Percentiles rank a stretch among this genome's conserved stretches.
Conservation (phyloP, 2,329 filamentous ascomycete species). For the Fusarium oxysporum region DNA sequence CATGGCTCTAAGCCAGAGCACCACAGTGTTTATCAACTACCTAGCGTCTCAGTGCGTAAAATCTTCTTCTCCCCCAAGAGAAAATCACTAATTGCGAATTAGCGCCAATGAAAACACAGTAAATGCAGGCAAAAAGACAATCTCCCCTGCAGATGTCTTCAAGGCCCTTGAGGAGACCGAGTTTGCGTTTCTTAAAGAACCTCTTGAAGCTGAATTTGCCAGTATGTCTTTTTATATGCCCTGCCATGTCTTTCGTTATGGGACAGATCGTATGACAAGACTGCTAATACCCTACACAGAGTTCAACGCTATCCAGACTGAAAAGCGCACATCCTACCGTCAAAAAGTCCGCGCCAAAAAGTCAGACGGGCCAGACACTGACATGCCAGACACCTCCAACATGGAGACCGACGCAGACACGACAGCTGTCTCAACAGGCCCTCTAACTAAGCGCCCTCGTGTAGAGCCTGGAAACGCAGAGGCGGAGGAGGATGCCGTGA, state of each 20-base stretch:
- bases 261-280: background rate
- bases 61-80: background rate
- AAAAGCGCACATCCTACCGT: constrained; percentile 79
- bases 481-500: constrained; percentile 52
- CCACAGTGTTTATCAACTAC: constrained; percentile 86
- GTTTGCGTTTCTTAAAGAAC: constrained; percentile 75
- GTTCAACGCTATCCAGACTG: constrained; percentile 78
- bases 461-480: constrained; percentile 55
- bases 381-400: constrained; percentile 52
- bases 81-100: constrained; percentile 9
- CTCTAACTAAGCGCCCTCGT: constrained; percentile 59
- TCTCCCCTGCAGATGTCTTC: constrained; percentile 80
- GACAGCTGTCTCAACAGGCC: constrained; percentile 47
- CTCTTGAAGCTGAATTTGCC: constrained; percentile 79
- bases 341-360: constrained; percentile 77
- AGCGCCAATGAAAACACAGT: constrained; percentile 80
- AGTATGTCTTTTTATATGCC: constrained; percentile 62
- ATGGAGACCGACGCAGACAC: constrained; percentile 49
- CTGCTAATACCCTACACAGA: constrained; percentile 56
- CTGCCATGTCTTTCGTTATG: background rate
- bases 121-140: constrained; percentile 78
- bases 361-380: constrained; percentile 50
- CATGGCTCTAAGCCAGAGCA: constrained; percentile 81
- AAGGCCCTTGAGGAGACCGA: constrained; percentile 82
- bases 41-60: constrained; percentile 76